Base-by-base conservation (phyloP, 2,329 filamentous ascomycete genomes). In the Xylaria sp. region DNA sequence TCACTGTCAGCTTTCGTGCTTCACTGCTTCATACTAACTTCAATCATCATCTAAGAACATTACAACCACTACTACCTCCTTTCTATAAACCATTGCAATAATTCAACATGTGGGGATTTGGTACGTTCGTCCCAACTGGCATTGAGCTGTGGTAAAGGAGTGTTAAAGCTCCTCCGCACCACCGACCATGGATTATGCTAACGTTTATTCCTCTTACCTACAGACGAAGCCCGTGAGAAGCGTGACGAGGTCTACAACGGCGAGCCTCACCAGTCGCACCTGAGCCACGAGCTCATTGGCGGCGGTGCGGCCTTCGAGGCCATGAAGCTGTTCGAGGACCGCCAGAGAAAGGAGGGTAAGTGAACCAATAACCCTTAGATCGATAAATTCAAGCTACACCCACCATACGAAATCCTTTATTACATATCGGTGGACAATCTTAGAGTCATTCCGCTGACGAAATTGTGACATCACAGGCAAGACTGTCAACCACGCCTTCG, bases 301-400 rank as follows among this genome's bases (percentile, higher is more conserved):
- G 92, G 92, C 70, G 93, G 89, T 66, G 92, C 92, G 66, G 89
- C 90, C 70, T 95, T 95, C 78, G 90, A 88, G 71, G 93, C 89
- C 75, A 92, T 95, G 87, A 93, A 93, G 85, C 83, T 90, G 24
- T 94, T 90, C 75, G 92, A 94, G 82, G 90, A 94, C 79, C 84
- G 87, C 75, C 91, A 94, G 83, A 90, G 91, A 76, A 84, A 82
- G 65, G 84, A 92, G 78, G 92, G 90, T 89, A 82, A 30, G 82
- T 53, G 21, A 50, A 56, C 59, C 24, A 17, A 30, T 42, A 42
- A 34, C 36, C 17, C 5, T n/a, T n/a, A n/a, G n/a, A n/a, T 24
- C 21, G 32, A 34, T 32, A n/a, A 61, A 17, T 34, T n/a, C n/a
- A n/a, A n/a, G n/a, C 50, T 14, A 55, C n/a, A 56, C 55, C 17